Percentiles rank a stretch among this genome's conserved stretches.
These are phyloP conservation scores for Pisolithus thermaeus DNA, from an alignment of 1,284 basidiomycete genomes.

Conservation along the genomic window DNA sequence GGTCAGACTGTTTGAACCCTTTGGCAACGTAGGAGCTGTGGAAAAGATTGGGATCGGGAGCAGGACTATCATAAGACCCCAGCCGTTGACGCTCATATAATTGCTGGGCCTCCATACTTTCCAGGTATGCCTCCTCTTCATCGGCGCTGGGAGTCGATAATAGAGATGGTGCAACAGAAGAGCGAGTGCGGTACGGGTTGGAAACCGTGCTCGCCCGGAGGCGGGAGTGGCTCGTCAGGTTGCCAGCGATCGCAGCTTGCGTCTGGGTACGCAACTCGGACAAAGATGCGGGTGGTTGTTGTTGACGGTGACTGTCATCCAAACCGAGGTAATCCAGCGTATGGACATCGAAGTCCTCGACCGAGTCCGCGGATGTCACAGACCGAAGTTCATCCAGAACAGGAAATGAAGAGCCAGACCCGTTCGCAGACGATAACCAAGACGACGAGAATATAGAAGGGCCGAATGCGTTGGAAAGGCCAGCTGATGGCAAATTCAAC, in stretches of 20 bases:
- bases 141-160: constrained; percentile 57
- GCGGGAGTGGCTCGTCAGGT: constrained; percentile 71
- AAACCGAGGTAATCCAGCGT: constrained; percentile 94
- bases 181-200: constrained; percentile 67
- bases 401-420: constrained; percentile 49
- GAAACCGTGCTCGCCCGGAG: constrained; percentile 88
- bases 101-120: constrained; percentile 46
- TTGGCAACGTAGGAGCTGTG: constrained; percentile 59
- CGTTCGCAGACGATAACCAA: constrained; percentile 70
- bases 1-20: constrained; percentile 68
- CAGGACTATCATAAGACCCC: constrained; percentile 54
- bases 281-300: constrained; percentile 70
- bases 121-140: constrained; percentile 70
- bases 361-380: constrained; percentile 71
- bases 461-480: constrained; percentile 83
- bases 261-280: constrained; percentile 82
- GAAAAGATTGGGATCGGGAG: constrained; percentile 42
- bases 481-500: constrained; percentile 70
- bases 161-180: constrained; percentile 48
- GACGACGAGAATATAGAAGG: constrained; percentile 82
- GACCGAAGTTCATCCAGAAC: constrained; percentile 75
- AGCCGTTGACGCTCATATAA: constrained; percentile 49
- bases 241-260: constrained; percentile 81
- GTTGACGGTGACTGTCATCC: constrained; percentile 63
- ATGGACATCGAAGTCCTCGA: constrained; percentile 86